These are phyloP conservation scores for Musa troglodytarum DNA, from an alignment of 176 grass and related monocot genomes.

Conservation along the genomic window DNA sequence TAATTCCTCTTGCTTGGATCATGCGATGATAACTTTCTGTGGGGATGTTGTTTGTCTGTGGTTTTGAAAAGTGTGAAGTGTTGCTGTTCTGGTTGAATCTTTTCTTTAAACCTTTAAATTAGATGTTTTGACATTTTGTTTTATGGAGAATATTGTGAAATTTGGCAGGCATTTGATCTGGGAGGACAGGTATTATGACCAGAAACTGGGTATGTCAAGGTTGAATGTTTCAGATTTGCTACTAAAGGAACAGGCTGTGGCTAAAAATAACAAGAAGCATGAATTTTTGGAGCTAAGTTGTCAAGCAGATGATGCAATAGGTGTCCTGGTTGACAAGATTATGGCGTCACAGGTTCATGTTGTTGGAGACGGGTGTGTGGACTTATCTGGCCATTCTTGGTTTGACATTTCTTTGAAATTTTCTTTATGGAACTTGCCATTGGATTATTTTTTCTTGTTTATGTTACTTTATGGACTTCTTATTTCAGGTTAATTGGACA, in stretches of 20 bases:
- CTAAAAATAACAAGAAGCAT: background rate
- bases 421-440: background rate
- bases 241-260: conserved; percentile 20
- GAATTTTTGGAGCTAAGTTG: conserved; percentile 16
- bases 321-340: conserved; percentile 41
- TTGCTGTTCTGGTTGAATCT: conserved; percentile 6
- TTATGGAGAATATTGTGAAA: background rate
- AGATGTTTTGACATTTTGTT: background rate
- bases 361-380: conserved; percentile 47
- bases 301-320: conserved; percentile 34
- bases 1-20: background rate
- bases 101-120: conserved; percentile 8
- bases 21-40: background rate
- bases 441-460: background rate
- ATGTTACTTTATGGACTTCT: conserved; percentile 19
- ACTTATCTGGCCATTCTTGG: background rate
- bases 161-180: conserved; percentile 43
- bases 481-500: conserved; percentile 52
- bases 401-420: background rate
- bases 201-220: conserved; percentile 22
- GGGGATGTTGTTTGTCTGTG: background rate
- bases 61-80: conserved; percentile 5
- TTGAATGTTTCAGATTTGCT: conserved; percentile 10
- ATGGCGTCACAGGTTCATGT: conserved; percentile 61
- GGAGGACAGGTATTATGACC: conserved; percentile 31